Evolutionary conservation across 2,329 filamentous ascomycete species (phyloP), one percentile per base, ranked within the genome.

Genomic region (Pleoardoris graminearum): DNA sequence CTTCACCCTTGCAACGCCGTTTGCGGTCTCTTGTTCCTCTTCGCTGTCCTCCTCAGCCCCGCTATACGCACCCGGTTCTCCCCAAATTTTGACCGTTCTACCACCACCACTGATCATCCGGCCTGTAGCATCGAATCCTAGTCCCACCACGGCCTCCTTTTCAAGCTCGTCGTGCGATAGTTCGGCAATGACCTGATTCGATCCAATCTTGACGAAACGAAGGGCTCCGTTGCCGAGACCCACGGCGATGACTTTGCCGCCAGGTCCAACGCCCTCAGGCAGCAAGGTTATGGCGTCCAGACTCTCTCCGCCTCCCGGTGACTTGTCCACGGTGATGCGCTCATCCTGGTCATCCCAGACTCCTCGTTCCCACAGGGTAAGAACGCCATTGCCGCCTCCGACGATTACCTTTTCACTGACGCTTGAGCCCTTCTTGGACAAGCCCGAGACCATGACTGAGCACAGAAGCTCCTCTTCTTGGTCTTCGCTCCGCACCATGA

Each of bases 281-380:
- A 94, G 78, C 47, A 88, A 75, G 1, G 84, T 80, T 54, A 97
- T 78, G n/a, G 85, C 82, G 67, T 97, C 93, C 36, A 97, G 76
- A 54, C 89, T 90, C 71, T 95, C 91, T 38, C 84, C 90, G 7
- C 85, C 87, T 17, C 80, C 82, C 8, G 79, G 75, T 19, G 76
- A 77, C 23, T 76, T 73, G 60, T 91, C 86, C 7, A 97, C 85
- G 43, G 89, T 85, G 64, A 97, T 89, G 47, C 91, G 84, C 75
- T 96, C 91, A 62, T 95, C 90, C 71, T 96, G 91, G 71, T 97
- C 93, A 67, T 96, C 92, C 93, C 94, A 97, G 0, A 89, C 85
- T 1, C 93, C 93, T 61, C 88, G 88, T 73, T 99, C 93, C 92
- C 94, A 99, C 6, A 97, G 77, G 4, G 92, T 97, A 57, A 97